Evolutionary conservation across 2,329 filamentous ascomycete genomes (phyloP), one percentile per base, ranked within the genome.

Genomic region (Fusarium pseudograminearum): DNA sequence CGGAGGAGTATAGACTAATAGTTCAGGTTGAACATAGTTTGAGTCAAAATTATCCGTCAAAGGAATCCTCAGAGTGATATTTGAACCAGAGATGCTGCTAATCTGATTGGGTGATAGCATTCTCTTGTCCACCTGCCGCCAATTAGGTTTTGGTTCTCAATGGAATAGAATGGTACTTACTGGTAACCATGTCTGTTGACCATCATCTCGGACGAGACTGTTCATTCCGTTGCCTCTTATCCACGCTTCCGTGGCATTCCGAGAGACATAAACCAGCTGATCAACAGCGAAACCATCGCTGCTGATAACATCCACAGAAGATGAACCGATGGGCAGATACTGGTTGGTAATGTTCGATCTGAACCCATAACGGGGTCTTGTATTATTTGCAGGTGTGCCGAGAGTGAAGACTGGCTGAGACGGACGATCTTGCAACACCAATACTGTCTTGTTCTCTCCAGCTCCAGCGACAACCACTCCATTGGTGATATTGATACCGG

Each of bases 1-100:
- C 2, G 72, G 72, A 1, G 72, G 46, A 0, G 34, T 61, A 14
- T 73, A 74, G 3, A 31, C 61, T 4, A 57, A 47, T 0, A 74
- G 40, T 2, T 68, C 48, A 5, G 72, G 54, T 0, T 36, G 41
- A 14, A 73, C 48, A 24, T 72, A 74, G 1, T 40, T 38, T 0
- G 53, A 16, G 2, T 74, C 44, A 4, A 74, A 42, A 8, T 45
- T 57, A 16, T 74, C 72, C 2, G 72, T 74, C 12, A 74, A n/a
- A 3, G 72, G 72, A 10, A 73, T 59, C 8, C 30, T 36, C 1
- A 74, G 36, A 0, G 60, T 74, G 4, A 74, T n/a, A 7, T 70
- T 34, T 2, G 20, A 70, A 7, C 58, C 70, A 18, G 68, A 33
- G 20, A 74, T 26, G n/a, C 60, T 16, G 0, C 31, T 48, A 20